Evolutionary conservation across 441 rosid species (phyloP).

Genomic region (Adansonia gregorii): DNA sequence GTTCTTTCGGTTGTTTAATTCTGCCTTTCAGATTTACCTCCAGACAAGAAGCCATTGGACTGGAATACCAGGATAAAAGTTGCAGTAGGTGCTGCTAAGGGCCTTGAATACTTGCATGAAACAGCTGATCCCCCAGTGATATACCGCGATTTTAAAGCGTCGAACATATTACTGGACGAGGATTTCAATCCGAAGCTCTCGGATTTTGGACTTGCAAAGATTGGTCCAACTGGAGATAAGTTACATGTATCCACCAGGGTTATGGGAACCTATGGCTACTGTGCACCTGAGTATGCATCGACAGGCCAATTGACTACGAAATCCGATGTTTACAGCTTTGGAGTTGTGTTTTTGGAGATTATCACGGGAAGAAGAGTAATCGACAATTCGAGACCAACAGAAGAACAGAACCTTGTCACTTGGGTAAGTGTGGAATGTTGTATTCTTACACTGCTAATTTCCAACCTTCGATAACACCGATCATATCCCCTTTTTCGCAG

Average conservation of each 20-base stretch:
- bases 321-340: constrained; percentile 94
- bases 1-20: constrained; percentile 6
- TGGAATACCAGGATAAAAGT: constrained; percentile 91
- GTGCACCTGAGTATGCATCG: constrained; percentile 91
- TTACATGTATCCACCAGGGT: constrained; percentile 93
- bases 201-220: constrained; percentile 94
- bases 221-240: constrained; percentile 87
- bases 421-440: constrained; percentile 59
- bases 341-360: constrained; percentile 89
- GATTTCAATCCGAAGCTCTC: constrained; percentile 87
- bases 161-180: constrained; percentile 73
- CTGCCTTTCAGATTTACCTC: constrained; percentile 48
- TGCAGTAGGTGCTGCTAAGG: constrained; percentile 86
- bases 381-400: constrained; percentile 64
- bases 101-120: constrained; percentile 93
- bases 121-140: constrained; percentile 84
- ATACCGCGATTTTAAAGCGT: constrained; percentile 93
- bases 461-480: background rate
- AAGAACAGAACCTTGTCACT: constrained; percentile 80
- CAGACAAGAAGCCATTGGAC: constrained; percentile 59
- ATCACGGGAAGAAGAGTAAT: constrained; percentile 94
- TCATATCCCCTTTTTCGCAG: constrained; percentile 42
- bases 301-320: constrained; percentile 81
- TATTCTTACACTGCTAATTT: background rate
- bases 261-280: constrained; percentile 96